These are phyloP conservation scores for Cutaneotrichosporon sp. DNA, from an alignment of 1,284 basidiomycete genomes.

Conservation along the genomic window DNA sequence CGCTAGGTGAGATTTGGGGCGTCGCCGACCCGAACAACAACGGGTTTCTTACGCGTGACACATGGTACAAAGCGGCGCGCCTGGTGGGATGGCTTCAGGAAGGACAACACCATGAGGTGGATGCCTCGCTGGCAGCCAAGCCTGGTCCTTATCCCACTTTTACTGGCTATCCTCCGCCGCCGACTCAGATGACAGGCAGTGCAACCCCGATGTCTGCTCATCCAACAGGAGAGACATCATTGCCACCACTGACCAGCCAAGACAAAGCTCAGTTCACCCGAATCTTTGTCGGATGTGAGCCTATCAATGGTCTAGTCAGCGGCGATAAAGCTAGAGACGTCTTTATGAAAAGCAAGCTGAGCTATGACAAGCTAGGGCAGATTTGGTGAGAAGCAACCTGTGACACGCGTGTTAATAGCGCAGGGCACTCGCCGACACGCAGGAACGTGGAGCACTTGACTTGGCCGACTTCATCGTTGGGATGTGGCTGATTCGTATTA, in stretches of 20 bases:
- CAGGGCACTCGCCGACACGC: slow-evolving; percentile 91
- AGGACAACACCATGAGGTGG: slow-evolving; percentile 49
- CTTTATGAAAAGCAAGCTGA: slow-evolving; percentile 87
- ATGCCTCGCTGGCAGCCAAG: slow-evolving; percentile 22
- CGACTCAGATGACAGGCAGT: slow-evolving; percentile 38
- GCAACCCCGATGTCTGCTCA: slow-evolving; percentile 47
- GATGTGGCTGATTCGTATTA: slow-evolving; percentile 86
- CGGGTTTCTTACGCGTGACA: slow-evolving; percentile 80
- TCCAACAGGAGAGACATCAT: slow-evolving; percentile 15
- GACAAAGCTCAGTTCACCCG: slow-evolving; percentile 77
- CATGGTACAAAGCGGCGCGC: slow-evolving; percentile 76
- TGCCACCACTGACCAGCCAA: slow-evolving; percentile 66
- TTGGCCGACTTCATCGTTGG: slow-evolving; percentile 89
- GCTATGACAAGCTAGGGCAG: slow-evolving; percentile 81
- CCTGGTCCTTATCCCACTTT: slow-evolving; percentile 78
- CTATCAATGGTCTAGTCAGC: slow-evolving; percentile 67
- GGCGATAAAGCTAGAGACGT: slow-evolving; percentile 88
- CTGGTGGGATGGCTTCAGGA: slow-evolving; percentile 90
- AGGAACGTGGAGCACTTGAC: slow-evolving; percentile 84
- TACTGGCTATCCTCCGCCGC: slow-evolving; percentile 59
- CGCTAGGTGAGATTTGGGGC: slow-evolving; percentile 89
- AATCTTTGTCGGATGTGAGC: slow-evolving; percentile 68
- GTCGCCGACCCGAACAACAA: slow-evolving; percentile 89
- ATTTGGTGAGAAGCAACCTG: slow-evolving; percentile 71
- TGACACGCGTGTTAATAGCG: too few relatives aligned